Conservation (phyloP, 352 stramenopile species). For the Globisporangium nodosum region DNA sequence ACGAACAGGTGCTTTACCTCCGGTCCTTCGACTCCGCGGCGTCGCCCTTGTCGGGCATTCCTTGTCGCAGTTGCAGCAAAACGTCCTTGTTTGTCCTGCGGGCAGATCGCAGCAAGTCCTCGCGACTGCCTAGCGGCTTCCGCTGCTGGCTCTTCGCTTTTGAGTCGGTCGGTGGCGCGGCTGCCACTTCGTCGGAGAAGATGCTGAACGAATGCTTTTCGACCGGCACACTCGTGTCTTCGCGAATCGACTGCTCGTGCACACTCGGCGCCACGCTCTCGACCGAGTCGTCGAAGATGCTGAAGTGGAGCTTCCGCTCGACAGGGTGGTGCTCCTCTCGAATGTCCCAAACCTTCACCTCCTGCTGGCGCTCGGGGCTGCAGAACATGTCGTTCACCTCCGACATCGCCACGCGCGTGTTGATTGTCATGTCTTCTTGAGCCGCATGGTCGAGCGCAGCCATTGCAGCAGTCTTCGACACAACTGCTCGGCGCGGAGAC, state of each 20-base stretch:
- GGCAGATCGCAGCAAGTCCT: conserved; percentile 52
- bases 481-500: conserved; percentile 6
- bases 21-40: conserved; percentile 12
- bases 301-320: conserved; percentile 81
- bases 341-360: conserved; percentile 34
- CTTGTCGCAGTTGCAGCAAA: conserved; percentile 44
- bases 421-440: conserved; percentile 87
- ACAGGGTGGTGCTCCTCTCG: conserved; percentile 69
- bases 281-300: conserved; percentile 74
- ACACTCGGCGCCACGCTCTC: conserved; percentile 51
- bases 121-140: conserved; percentile 58
- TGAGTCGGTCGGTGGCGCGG: not conserved
- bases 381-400: conserved; percentile 88
- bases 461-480: conserved; percentile 10
- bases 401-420: conserved; percentile 75
- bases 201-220: conserved; percentile 40
- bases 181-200: conserved; percentile 32
- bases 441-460: conserved; percentile 26
- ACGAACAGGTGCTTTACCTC: conserved; percentile 30
- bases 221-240: conserved; percentile 35
- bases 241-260: conserved; percentile 42
- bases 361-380: conserved; percentile 48
- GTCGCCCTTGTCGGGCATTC: conserved; percentile 8
- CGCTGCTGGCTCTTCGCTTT: conserved; percentile 20
- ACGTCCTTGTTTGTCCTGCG: conserved; percentile 79